A percentile compares a stretch with the other conserved stretches of the same genome.
Evolutionary conservation across 1,284 basidiomycete genomes (phyloP).

Genomic region (Ustilago sp.): DNA sequence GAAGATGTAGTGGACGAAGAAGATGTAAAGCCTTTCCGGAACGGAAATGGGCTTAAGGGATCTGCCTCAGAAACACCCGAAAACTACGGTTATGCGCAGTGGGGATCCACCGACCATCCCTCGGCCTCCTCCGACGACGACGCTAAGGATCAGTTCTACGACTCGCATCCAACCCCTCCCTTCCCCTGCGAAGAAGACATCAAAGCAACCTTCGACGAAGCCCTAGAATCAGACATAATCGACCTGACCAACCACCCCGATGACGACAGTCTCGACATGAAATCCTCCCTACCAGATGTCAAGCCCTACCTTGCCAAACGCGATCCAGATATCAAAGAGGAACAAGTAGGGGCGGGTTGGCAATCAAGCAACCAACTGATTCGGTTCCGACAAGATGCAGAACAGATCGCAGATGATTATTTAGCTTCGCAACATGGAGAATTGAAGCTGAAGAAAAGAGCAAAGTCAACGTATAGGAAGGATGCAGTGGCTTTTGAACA

Average conservation of each 20-base stretch:
- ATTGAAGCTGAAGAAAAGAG: constrained; percentile 43
- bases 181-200: constrained; percentile 7
- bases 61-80: constrained; percentile 18
- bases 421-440: constrained; percentile 31
- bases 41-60: constrained; percentile 24
- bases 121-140: constrained; percentile 5
- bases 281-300: background rate
- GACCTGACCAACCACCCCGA: constrained; percentile 11
- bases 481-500: constrained; percentile 42
- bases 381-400: constrained; percentile 48
- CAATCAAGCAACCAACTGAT: constrained; percentile 43
- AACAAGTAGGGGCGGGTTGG: constrained; percentile 30
- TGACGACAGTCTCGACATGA: constrained; percentile 13
- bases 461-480: constrained; percentile 31
- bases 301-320: constrained; percentile 1
- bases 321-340: constrained; percentile 7
- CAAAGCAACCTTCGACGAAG: constrained; percentile 35
- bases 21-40: constrained; percentile 33
- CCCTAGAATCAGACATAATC: constrained; percentile 25
- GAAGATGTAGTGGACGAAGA: constrained; percentile 40
- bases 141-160: constrained; percentile 29
- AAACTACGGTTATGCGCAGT: constrained; percentile 12
- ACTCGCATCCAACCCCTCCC: background rate
- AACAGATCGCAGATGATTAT: constrained; percentile 54
- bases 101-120: background rate